phyloP scores from a whole-genome alignment of 306 rosid species.

The Quercus rubra region DNA sequence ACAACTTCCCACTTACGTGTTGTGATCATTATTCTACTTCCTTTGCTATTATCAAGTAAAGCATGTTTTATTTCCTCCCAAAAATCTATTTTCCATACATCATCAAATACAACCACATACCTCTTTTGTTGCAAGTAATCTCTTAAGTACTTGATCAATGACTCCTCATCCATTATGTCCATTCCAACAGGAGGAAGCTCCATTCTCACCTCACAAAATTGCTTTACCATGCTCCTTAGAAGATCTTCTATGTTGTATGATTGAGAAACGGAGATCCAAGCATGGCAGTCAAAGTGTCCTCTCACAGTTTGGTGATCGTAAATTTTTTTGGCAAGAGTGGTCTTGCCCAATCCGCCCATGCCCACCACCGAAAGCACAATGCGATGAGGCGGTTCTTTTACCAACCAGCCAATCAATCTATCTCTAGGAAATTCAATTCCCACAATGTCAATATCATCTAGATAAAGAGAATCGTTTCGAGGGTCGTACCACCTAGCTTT shows the following conservation, averaged over 20 bases:
- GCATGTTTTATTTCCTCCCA: constrained; percentile 14
- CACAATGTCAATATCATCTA: constrained; percentile 22
- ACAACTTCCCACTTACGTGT: constrained; percentile 15
- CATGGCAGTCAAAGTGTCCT: constrained; percentile 14
- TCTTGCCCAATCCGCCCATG: constrained; percentile 41
- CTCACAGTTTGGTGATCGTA: not conserved
- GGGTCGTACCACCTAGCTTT: constrained; percentile 11
- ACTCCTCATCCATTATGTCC: not conserved
- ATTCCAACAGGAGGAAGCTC: constrained; percentile 1
- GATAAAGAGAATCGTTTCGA: constrained; percentile 12
- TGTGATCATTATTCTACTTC: constrained; percentile 24
- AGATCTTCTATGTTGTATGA: constrained; percentile 11
- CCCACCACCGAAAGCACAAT: constrained; percentile 27
- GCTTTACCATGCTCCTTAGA: not conserved
- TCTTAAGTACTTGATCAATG: not conserved
- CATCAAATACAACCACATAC: constrained; percentile 24
- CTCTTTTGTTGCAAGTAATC: constrained; percentile 18
- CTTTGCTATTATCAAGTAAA: not conserved
- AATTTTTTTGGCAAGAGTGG: constrained; percentile 20
- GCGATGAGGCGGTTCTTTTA: not conserved
- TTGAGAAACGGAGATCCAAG: constrained; percentile 18
- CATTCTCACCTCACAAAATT: constrained; percentile 13
- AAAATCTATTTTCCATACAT: constrained; percentile 27
- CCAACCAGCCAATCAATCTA: constrained; percentile 6
- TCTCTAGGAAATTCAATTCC: constrained; percentile 25